Percentiles rank a stretch among this genome's conserved stretches.
phyloP scores from a whole-genome alignment of 2,329 filamentous ascomycete genomes.

The Leptosphaerulina australis region DNA sequence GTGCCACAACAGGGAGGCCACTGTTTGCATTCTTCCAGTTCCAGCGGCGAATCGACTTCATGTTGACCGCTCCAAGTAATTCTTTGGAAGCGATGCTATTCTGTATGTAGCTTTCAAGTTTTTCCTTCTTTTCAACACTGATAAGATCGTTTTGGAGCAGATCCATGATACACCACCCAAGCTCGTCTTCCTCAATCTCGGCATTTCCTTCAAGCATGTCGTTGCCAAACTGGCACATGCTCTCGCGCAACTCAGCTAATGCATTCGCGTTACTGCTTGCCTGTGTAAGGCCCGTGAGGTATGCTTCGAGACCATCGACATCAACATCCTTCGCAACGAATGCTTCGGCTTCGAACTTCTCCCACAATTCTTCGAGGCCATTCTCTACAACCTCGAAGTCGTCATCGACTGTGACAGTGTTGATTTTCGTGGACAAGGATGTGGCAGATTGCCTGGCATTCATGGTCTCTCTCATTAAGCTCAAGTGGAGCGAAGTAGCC shows the following conservation, averaged over 20 bases:
- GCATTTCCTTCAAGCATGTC: constrained; percentile 19
- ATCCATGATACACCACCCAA: constrained; percentile 57
- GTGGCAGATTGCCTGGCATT: constrained; percentile 39
- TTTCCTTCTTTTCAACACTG: constrained; percentile 55
- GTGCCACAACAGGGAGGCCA: constrained; percentile 33
- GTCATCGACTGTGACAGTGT: constrained; percentile 37
- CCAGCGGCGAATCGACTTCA: constrained; percentile 35
- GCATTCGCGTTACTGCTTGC: not conserved
- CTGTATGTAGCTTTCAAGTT: constrained; percentile 34
- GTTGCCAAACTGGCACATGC: constrained; percentile 23
- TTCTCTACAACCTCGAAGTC: constrained; percentile 58
- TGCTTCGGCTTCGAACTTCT: constrained; percentile 39
- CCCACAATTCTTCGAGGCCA: constrained; percentile 61
- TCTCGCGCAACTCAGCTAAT: constrained; percentile 20
- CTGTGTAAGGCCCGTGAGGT: constrained; percentile 27
- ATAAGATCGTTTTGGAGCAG: constrained; percentile 58
- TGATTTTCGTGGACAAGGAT: constrained; percentile 15
- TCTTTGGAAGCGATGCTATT: constrained; percentile 32
- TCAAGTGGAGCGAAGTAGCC: constrained; percentile 62
- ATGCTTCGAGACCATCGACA: constrained; percentile 25
- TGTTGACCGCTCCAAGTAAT: constrained; percentile 31
- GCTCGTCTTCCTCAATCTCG: constrained; percentile 50
- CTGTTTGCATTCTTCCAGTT: constrained; percentile 28
- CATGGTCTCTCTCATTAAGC: constrained; percentile 52
- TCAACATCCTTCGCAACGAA: constrained; percentile 28